phyloP scores from a whole-genome alignment of 108 stramenopile genomes.

The Stephanodiscus triporus region DNA sequence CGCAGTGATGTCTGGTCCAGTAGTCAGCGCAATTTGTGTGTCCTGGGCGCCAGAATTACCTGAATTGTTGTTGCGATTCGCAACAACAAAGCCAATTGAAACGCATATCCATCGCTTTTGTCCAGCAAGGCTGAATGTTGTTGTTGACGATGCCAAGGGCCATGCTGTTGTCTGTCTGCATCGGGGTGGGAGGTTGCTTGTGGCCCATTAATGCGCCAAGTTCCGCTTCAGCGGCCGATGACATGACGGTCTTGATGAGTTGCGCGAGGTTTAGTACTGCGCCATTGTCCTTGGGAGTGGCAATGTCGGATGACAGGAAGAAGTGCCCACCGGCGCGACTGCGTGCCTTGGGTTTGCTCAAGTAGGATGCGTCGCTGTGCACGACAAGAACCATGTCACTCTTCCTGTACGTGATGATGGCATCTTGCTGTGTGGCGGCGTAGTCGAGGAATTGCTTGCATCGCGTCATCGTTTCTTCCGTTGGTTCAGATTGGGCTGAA shows the following conservation, averaged over 20 bases:
- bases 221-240: conserved; percentile 52
- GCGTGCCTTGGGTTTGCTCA: conserved; percentile 35
- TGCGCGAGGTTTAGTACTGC: neutral
- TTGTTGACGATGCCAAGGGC: conserved; percentile 41
- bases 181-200: neutral
- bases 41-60: neutral
- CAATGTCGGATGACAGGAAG: conserved; percentile 8
- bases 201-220: conserved; percentile 27
- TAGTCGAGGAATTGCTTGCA: conserved; percentile 47
- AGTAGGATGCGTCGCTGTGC: conserved; percentile 44
- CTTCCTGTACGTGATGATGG: conserved; percentile 32
- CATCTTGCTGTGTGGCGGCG: conserved; percentile 41
- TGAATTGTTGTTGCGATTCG: neutral
- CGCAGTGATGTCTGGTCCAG: neutral
- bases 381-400: conserved; percentile 44
- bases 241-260: conserved; percentile 8
- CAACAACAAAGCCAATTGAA: neutral
- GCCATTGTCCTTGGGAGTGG: conserved; percentile 19
- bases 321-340: conserved; percentile 40
- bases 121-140: neutral
- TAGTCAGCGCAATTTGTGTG: neutral
- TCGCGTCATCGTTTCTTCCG: conserved; percentile 8
- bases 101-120: conserved; percentile 20
- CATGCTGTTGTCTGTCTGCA: conserved; percentile 40
- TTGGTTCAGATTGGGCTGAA: conserved; percentile 21